phyloP scores from a whole-genome alignment of 345 rosid species.

The Eutrema japonicum region DNA sequence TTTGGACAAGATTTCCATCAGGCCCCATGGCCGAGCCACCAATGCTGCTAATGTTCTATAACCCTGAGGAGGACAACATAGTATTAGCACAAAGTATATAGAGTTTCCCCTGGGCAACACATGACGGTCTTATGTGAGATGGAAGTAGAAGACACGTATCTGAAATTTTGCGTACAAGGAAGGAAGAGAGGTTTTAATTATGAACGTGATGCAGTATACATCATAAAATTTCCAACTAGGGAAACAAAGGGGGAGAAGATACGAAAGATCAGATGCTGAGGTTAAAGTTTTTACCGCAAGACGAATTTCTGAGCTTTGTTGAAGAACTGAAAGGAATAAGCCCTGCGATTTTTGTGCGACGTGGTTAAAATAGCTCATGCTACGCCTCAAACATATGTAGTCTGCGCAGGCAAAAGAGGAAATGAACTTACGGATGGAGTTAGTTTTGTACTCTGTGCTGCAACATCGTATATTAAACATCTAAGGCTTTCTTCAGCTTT shows the following conservation, averaged over 20 bases:
- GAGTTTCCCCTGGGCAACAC: background rate
- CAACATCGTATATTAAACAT: slow-evolving; percentile 67
- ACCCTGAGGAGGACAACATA: slow-evolving; percentile 55
- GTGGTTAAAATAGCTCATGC: slow-evolving; percentile 22
- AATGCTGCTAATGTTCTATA: slow-evolving; percentile 74
- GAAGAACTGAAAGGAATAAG: slow-evolving; percentile 71
- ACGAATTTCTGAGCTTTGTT: slow-evolving; percentile 77
- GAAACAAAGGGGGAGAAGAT: slow-evolving; percentile 2
- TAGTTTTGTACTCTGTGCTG: slow-evolving; percentile 76
- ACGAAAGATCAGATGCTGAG: slow-evolving; percentile 16
- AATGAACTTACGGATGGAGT: slow-evolving; percentile 70
- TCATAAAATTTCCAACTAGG: slow-evolving; percentile 7
- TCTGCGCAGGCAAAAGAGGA: slow-evolving; percentile 4
- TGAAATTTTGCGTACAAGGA: slow-evolving; percentile 4
- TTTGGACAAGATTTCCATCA: slow-evolving; percentile 77
- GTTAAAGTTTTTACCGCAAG: slow-evolving; percentile 59
- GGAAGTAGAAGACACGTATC: background rate
- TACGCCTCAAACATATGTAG: slow-evolving; percentile 19
- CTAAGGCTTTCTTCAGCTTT: slow-evolving; percentile 82
- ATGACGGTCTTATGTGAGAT: slow-evolving; percentile 13
- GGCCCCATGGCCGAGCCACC: slow-evolving; percentile 85
- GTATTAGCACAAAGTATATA: background rate
- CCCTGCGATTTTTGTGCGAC: slow-evolving; percentile 56
- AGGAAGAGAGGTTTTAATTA: background rate
- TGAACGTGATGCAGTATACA: slow-evolving; percentile 2